Percentiles rank a stretch among this genome's conserved stretches.
These are phyloP conservation scores for Solanum appendiculatum DNA, from an alignment of 257 asterid species.

Conservation along the genomic window DNA sequence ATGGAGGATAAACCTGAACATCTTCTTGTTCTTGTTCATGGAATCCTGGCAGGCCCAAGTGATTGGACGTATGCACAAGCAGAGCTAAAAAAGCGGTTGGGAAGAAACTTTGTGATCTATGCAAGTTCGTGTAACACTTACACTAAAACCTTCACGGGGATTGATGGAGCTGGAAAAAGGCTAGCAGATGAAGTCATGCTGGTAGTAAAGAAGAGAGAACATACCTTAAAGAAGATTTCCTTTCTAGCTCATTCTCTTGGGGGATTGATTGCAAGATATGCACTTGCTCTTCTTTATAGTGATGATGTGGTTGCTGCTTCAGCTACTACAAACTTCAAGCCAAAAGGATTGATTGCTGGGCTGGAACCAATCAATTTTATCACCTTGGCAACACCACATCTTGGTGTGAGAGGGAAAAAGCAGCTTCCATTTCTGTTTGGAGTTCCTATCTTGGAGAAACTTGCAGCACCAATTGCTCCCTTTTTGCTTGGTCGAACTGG, in stretches of 20 bases:
- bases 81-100: slow-evolving; percentile 69
- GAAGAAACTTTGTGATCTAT: slow-evolving; percentile 55
- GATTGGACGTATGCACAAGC: slow-evolving; percentile 86
- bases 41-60: slow-evolving; percentile 84
- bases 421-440: slow-evolving; percentile 97
- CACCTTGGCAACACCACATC: slow-evolving; percentile 97
- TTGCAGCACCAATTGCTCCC: slow-evolving; percentile 83
- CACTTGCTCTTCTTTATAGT: slow-evolving; percentile 57
- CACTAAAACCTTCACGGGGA: slow-evolving; percentile 83
- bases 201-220: slow-evolving; percentile 49
- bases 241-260: slow-evolving; percentile 97
- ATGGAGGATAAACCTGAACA: slow-evolving; percentile 65
- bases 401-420: slow-evolving; percentile 89
- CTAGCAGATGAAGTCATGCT: slow-evolving; percentile 85
- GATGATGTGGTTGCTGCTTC: slow-evolving; percentile 9
- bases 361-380: slow-evolving; percentile 83
- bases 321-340: slow-evolving; percentile 11
- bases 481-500: slow-evolving; percentile 28
- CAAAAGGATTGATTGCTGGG: slow-evolving; percentile 59
- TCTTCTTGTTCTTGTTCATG: slow-evolving; percentile 97
- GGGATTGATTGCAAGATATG: slow-evolving; percentile 91
- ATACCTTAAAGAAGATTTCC: slow-evolving; percentile 63
- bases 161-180: slow-evolving; percentile 82
- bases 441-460: slow-evolving; percentile 67
- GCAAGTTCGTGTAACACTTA: slow-evolving; percentile 83